Evolutionary conservation across 139 green algal species (phyloP), one percentile per base, ranked within the genome.

Genomic region (Spirogloea muscicola): DNA sequence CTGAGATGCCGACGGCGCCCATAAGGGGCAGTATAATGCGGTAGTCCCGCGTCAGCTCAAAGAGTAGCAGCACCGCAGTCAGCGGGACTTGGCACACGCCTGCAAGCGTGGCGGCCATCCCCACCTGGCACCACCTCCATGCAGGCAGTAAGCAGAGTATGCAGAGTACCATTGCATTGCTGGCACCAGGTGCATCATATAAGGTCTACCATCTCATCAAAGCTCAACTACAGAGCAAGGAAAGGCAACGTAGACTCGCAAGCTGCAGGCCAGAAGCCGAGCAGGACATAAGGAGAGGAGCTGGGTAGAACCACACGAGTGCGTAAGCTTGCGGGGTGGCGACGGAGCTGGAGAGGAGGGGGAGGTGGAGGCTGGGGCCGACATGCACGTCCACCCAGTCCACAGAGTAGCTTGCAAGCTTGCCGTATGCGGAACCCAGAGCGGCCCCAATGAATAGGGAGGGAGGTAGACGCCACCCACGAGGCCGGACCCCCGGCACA

Each of bases 381-480:
- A n/a, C n/a, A n/a, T n/a, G n/a, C n/a, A n/a, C n/a, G n/a, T 75
- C 67, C 31, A 46, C 51, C 9, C 58, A 76, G 27, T 31, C 25
- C 27, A 76, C 31, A 7, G 44, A 27, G 6, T 48, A 16, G 37
- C 57, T 57, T 5, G 48, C 65, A 31, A 76, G 29, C 10, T 33
- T 34, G 29, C 72, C 80, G 31, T 74, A 83, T 5, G 49, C 64
- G 7, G 72, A 51, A 1, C 86, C 49, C 39, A 89, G 18, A 76
- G 85, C 58, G 78, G 86, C 85, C 41, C 91, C 94, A 39, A 97
- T 91, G 81, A 98, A 96, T 38, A 98, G 90, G 3, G 88, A 94
- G 2, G 93, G 93, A 25, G 93, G 72, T 96, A 98, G 9, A 97
- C 79, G 10, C 93, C 93, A 2, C 93, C 93, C 55, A 96, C 89